A percentile compares a stretch with the other conserved stretches of the same genome.
These are phyloP conservation scores for Hymenoscyphus fraxineus DNA, from an alignment of 2,329 filamentous ascomycete genomes.

Conservation along the genomic window DNA sequence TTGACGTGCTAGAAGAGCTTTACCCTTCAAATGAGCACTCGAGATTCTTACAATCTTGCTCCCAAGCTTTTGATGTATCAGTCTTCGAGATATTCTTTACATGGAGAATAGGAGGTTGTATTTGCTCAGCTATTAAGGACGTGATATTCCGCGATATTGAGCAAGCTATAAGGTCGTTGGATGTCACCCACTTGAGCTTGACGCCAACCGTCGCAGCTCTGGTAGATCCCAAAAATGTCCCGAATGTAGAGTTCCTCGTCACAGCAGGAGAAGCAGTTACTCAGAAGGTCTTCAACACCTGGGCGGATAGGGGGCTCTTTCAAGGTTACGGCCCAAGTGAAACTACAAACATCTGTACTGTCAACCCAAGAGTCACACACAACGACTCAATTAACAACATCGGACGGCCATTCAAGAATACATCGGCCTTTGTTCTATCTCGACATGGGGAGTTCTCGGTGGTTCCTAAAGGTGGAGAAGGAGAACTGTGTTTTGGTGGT, in stretches of 20 bases:
- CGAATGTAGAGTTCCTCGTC: constrained; percentile 69
- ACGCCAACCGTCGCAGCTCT: constrained; percentile 81
- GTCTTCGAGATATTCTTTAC: constrained; percentile 89
- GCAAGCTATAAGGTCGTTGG: constrained; percentile 56
- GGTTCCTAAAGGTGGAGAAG: constrained; percentile 67
- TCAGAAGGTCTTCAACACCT: constrained; percentile 63
- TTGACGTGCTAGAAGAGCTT: constrained; percentile 60
- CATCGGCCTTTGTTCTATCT: constrained; percentile 48
- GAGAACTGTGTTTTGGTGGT: constrained; percentile 84
- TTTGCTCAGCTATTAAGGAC: constrained; percentile 74
- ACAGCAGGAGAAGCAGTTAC: constrained; percentile 80
- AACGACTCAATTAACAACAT: constrained; percentile 68
- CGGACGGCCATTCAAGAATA: constrained; percentile 71
- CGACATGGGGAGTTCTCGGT: constrained; percentile 46
- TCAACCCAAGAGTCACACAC: constrained; percentile 56
- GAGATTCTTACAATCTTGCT: constrained; percentile 76
- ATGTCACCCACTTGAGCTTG: constrained; percentile 76
- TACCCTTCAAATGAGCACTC: constrained; percentile 53
- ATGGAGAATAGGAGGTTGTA: constrained; percentile 72
- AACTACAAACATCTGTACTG: constrained; percentile 82
- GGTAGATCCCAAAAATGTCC: constrained; percentile 65
- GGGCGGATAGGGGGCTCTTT: constrained; percentile 65
- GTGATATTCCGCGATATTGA: constrained; percentile 71
- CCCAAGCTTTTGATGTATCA: constrained; percentile 81
- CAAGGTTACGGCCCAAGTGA: constrained; percentile 85